These are phyloP conservation scores for Rosellinia necatrix DNA, from an alignment of 2,329 filamentous ascomycete species.

Conservation along the genomic window DNA sequence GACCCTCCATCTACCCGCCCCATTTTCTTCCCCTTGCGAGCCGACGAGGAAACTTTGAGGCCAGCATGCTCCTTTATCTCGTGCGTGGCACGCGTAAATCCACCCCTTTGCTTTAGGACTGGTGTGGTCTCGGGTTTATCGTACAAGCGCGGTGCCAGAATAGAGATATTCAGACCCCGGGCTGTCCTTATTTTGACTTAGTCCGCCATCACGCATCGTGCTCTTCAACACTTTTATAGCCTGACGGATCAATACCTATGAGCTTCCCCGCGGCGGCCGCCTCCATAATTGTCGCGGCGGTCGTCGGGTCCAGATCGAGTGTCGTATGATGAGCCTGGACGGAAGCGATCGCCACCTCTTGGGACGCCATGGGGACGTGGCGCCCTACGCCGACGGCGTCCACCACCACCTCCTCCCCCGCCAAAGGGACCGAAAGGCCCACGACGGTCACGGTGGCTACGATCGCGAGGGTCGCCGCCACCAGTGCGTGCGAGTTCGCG, in stretches of 20 bases:
- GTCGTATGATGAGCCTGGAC: conserved; percentile 33
- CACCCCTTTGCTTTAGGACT: background rate
- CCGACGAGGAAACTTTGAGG: background rate
- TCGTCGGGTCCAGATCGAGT: conserved; percentile 33
- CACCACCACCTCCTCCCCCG: conserved; percentile 31
- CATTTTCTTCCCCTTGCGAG: background rate
- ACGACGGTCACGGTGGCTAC: conserved; percentile 30
- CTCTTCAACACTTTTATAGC: background rate
- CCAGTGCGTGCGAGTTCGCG: conserved; percentile 43
- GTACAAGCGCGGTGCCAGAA: conserved; percentile 8
- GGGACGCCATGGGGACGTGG: conserved; percentile 40
- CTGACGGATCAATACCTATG: conserved; percentile 11
- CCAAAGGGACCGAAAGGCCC: conserved; percentile 24
- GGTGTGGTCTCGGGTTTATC: conserved; percentile 1
- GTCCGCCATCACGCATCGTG: background rate
- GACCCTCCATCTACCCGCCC: conserved; percentile 8
- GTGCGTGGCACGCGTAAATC: background rate
- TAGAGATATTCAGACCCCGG: background rate
- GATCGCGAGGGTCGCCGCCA: conserved; percentile 13
- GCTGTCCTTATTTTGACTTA: background rate
- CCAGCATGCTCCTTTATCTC: background rate
- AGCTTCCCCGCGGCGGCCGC: conserved; percentile 10
- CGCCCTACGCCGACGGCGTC: conserved; percentile 38
- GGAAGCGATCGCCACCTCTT: conserved; percentile 42
- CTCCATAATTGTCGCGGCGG: conserved; percentile 29